Base-by-base conservation (phyloP, 2,329 filamentous ascomycete genomes). In the Penicillium brevicompactum region DNA sequence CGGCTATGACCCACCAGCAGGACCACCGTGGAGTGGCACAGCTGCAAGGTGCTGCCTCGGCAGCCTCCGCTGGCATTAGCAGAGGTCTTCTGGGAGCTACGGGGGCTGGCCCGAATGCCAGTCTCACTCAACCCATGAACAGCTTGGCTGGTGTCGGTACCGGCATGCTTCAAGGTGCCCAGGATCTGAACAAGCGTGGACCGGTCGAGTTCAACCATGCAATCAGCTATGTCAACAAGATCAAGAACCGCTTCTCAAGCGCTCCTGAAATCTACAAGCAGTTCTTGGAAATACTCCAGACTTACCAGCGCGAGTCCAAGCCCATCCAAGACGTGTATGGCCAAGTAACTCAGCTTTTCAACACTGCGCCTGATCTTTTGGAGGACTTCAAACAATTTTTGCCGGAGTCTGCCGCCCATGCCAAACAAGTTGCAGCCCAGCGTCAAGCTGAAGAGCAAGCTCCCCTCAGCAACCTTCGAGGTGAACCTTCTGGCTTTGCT, bases 321-420 rank as follows among this genome's bases (percentile, higher is more conserved):
- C 95, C 94, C 0, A 99, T 99, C 37, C 92, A 97, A 72, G 94
- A 99, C 74, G 94, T 99, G 3, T 99, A 99, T 73, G 90, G 91
- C 1, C 94, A 99, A 74, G 94, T 99, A 22, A 99, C 95, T 0
- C 89, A 89, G 31, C 80, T 99, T 1, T 99, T 99, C 78, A 92
- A 91, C 70, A 89, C 89, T 5, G 94, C 95, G 0, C 93, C 93
- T 4, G 94, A 99, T 75, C 84, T 99, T 11, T 80, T 99, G 2
- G 94, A 99, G 74, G 94, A 99, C 69, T 99, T 99, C 72, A 99
- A 99, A 74, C 94, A 99, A 70, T 99, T 99, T 64, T 82, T 99
- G 7, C 94, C 94, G 0, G 94, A 99, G 71, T 95, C 93, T 42
- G 87, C 88, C 31, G 87, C 88, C 16, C 84, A 87, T 61, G 85